Conservation (phyloP, 1,139 yeast genomes). For the Diutina pseudorugosa region DNA sequence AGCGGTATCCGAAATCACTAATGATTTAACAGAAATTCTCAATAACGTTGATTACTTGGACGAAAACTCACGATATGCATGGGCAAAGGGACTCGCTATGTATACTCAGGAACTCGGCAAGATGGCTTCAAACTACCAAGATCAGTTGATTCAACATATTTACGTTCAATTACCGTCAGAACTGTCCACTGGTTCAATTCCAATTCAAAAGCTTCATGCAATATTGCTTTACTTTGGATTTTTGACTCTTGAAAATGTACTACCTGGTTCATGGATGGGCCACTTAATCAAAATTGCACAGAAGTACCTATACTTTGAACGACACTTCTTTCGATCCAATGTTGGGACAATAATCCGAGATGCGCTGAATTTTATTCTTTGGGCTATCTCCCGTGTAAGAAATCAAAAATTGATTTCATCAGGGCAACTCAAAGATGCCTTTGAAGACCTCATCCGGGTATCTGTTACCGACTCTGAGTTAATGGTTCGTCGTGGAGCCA, state of each 20-base stretch:
- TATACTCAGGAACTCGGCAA: background rate
- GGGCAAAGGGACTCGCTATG: background rate
- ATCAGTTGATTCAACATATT: background rate
- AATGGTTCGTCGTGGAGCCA: background rate
- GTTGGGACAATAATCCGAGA: background rate
- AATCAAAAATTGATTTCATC: background rate
- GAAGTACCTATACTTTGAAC: background rate
- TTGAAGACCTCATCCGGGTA: background rate
- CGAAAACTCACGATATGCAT: background rate
- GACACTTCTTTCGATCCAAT: background rate
- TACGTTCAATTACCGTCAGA: background rate
- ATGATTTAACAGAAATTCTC: background rate
- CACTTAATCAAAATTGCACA: background rate
- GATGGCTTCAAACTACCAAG: background rate
- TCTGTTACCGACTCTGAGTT: background rate
- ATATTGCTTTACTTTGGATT: background rate
- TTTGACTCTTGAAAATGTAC: background rate
- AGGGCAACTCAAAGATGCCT: background rate
- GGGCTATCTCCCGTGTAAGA: background rate
- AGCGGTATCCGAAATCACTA: background rate
- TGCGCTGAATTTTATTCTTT: background rate
- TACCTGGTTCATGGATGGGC: background rate
- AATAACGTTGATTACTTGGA: background rate
- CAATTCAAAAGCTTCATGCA: background rate
- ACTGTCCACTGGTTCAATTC: background rate